Evolutionary conservation across 2,329 filamentous ascomycete genomes (phyloP), one percentile per base, ranked within the genome.

Genomic region (Microthyrium microscopicum): DNA sequence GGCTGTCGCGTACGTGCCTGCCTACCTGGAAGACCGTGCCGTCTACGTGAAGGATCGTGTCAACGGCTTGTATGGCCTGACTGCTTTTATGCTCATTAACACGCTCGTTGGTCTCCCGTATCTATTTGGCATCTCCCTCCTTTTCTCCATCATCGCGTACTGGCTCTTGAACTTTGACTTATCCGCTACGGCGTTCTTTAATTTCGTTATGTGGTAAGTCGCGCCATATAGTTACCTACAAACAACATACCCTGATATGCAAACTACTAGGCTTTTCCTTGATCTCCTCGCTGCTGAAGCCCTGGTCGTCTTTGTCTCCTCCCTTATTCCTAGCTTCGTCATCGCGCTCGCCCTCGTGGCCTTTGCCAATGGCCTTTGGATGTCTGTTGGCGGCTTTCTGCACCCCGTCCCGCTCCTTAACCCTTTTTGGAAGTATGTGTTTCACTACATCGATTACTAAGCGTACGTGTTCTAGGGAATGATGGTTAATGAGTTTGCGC

Each of bases 371-470:
- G 83, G 82, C 0, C 61, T 92, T 5, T 92, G 82, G 82, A 91
- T 91, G 82, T 74, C 68, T 33, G 79, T 87, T 2, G 72, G 76
- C 33, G 83, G 83, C 1, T 91, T 91, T 57, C 66, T 91, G 52
- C 80, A 91, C 2, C 66, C 72, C 3, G 71, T 75, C 3, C 68
- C 61, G 1, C 68, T 75, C 2, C 63, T 91, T 26, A 91, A 92
- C 52, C 69, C 68, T 3, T 92, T 92, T 44, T 92, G 79, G 73
- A 70, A 73, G 51, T 89, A 91, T 45, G 79, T 79, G 4, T 89
- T 89, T 45, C 77, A 85, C 49, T 91, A 85, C 52, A 85, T 85
- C 48, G 79, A 91, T 50, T 91, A 91, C 48, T 80, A 87, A 56
- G 61, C 64, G 26, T 91, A 85, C 45, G 82, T 91, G 3, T 92